Percentiles rank a stretch among this genome's conserved stretches.
Conservation (phyloP, 2,329 filamentous ascomycete species). For the Ophiostoma sp. region DNA sequence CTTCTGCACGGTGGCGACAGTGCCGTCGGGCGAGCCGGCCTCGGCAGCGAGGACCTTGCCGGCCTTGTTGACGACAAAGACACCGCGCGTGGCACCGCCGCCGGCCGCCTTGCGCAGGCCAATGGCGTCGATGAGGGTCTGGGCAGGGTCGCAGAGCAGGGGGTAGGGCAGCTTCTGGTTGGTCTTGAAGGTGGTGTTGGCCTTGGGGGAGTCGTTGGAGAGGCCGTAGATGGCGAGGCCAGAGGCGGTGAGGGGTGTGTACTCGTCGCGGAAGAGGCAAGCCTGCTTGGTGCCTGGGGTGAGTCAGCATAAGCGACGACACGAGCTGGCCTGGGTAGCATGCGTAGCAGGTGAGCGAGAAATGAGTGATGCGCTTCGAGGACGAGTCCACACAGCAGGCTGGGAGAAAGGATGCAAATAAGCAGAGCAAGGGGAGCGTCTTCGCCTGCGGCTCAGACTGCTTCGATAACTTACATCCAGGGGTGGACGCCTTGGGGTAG, state of each 20-base stretch:
- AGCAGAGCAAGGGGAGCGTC: too few species aligned
- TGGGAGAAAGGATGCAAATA: neutral
- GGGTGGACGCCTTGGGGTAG: slow-evolving; percentile 90
- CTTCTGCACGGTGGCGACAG: slow-evolving; percentile 69
- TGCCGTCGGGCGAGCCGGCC: slow-evolving; percentile 69
- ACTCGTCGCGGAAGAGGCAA: slow-evolving; percentile 86
- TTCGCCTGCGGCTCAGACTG: too few species aligned
- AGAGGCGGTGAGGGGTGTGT: slow-evolving; percentile 66
- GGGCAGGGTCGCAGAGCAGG: slow-evolving; percentile 74
- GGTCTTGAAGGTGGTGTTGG: slow-evolving; percentile 86
- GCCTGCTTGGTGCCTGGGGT: slow-evolving; percentile 81
- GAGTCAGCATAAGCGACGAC: neutral
- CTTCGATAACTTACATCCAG: slow-evolving; percentile 66
- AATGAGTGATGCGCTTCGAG: too few species aligned
- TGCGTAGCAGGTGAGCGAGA: neutral
- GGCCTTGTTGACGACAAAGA: slow-evolving; percentile 77
- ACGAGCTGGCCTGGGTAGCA: too few species aligned
- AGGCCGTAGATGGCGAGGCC: slow-evolving; percentile 87
- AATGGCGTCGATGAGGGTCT: slow-evolving; percentile 73
- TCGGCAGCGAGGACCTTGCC: slow-evolving; percentile 69
- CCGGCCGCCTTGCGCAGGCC: slow-evolving; percentile 76
- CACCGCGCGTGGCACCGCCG: slow-evolving; percentile 75
- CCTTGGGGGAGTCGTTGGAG: slow-evolving; percentile 78
- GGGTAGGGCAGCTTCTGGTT: slow-evolving; percentile 87
- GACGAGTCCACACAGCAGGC: too few species aligned